A percentile compares a stretch with the other conserved stretches of the same genome.
phyloP scores from a whole-genome alignment of 73 alveolate genomes.

The Tetrahymena elliotti region DNA sequence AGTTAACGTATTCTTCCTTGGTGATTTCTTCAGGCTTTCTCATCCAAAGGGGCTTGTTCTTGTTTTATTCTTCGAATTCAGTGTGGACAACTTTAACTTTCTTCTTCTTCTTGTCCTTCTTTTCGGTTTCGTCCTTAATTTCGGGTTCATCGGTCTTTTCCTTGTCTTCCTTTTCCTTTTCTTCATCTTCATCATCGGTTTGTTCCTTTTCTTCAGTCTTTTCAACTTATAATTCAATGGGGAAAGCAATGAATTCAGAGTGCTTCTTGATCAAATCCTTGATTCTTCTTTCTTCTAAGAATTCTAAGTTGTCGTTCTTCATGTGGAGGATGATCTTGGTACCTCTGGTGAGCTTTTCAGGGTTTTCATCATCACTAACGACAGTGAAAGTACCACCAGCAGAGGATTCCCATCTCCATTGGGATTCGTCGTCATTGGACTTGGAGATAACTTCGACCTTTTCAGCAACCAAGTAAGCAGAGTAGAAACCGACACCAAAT shows the following conservation, averaged over 20 bases:
- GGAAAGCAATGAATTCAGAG: constrained; percentile 98
- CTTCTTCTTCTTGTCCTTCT: constrained; percentile 89
- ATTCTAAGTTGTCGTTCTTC: constrained; percentile 98
- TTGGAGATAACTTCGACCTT: constrained; percentile 91
- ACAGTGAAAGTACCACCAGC: constrained; percentile 97
- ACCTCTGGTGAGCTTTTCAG: constrained; percentile 88
- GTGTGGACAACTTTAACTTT: constrained; percentile 98
- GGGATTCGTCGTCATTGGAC: constrained; percentile 84
- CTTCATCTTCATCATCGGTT: constrained; percentile 92
- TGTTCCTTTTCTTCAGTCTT: constrained; percentile 97
- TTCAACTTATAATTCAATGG: constrained; percentile 94
- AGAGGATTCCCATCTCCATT: constrained; percentile 97
- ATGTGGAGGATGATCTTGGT: constrained; percentile 90
- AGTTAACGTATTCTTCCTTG: constrained; percentile 97
- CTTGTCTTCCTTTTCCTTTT: constrained; percentile 82
- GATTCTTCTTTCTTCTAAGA: constrained; percentile 94
- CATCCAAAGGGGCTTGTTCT: constrained; percentile 99
- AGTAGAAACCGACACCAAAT: constrained; percentile 99
- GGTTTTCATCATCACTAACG: constrained; percentile 67
- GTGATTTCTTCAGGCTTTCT: constrained; percentile 95
- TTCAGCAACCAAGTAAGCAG: constrained; percentile 98
- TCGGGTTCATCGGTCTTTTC: constrained; percentile 77
- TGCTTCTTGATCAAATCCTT: constrained; percentile 97
- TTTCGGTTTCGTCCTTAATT: constrained; percentile 78
- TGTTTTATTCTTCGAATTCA: constrained; percentile 97